A percentile compares a stretch with the other conserved stretches of the same genome.
Evolutionary conservation across 2,329 filamentous ascomycete species (phyloP).

Genomic region (Stagonosporopsis chrysanthemi): DNA sequence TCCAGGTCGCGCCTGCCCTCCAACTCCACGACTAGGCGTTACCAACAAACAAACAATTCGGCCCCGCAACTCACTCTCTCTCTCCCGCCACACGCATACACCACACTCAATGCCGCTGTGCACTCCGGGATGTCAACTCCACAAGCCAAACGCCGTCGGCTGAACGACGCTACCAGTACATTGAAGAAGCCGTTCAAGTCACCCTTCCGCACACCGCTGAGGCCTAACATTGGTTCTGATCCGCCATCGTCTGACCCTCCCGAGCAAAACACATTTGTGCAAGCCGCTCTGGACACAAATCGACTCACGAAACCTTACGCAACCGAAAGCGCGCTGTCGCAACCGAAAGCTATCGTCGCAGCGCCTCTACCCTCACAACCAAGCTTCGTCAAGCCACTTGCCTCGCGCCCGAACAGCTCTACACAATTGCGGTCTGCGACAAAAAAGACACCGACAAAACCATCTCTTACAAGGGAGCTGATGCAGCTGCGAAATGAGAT

Average conservation of each 20-base stretch:
- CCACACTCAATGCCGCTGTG: constrained; percentile 21
- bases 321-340: background rate
- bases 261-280: constrained; percentile 18
- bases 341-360: background rate
- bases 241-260: constrained; percentile 37
- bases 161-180: constrained; percentile 64
- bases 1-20: constrained; percentile 11
- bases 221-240: constrained; percentile 32
- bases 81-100: background rate
- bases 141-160: constrained; percentile 68
- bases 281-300: background rate
- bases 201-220: constrained; percentile 63
- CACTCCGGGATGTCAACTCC: constrained; percentile 56
- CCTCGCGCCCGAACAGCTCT: constrained; percentile 19
- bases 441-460: constrained; percentile 31
- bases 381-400: constrained; percentile 23
- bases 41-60: constrained; percentile 3
- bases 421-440: constrained; percentile 20
- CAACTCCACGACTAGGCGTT: background rate
- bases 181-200: constrained; percentile 77
- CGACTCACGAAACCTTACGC: background rate
- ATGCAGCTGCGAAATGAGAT: constrained; percentile 49
- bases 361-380: constrained; percentile 12
- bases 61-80: background rate
- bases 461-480: constrained; percentile 41